phyloP scores from a whole-genome alignment of 192 early-diverging fungal genomes.

The Cetraspora pellucida region DNA sequence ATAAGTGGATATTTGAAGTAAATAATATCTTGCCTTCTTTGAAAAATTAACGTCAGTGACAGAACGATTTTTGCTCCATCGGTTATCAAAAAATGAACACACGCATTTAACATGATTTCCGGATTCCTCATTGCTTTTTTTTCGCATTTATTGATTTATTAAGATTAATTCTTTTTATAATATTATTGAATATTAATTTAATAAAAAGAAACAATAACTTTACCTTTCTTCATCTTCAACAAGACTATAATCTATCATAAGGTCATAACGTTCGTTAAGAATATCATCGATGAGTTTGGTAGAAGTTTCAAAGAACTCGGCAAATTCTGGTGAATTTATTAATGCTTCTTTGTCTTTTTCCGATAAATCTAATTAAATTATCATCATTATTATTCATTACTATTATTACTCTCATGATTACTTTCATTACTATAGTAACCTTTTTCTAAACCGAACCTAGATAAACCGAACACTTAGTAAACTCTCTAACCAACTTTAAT shows the following conservation, averaged over 20 bases:
- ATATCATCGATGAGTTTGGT: constrained; percentile 89
- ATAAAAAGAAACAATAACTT: neutral
- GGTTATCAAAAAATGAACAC: constrained; percentile 78
- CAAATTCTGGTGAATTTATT: constrained; percentile 72
- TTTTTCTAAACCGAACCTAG: neutral
- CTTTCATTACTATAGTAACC: constrained; percentile 42
- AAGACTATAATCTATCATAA: constrained; percentile 91
- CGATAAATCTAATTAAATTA: no score
- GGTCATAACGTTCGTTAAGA: constrained; percentile 86
- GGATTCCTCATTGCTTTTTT: constrained; percentile 60
- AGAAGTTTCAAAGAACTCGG: constrained; percentile 84
- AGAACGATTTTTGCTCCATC: constrained; percentile 80
- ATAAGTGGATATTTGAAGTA: neutral
- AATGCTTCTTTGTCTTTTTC: constrained; percentile 45
- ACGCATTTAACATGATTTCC: constrained; percentile 73
- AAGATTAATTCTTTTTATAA: no score
- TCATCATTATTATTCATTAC: constrained; percentile 23
- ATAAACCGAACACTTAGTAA: neutral
- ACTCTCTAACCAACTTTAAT: no score
- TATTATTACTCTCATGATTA: constrained; percentile 81
- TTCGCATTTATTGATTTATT: neutral
- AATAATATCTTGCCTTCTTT: constrained; percentile 57
- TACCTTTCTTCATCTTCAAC: constrained; percentile 58
- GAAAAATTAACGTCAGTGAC: constrained; percentile 97
- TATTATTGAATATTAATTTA: no score